These are phyloP conservation scores for Ormosia emarginata DNA, from an alignment of 306 rosid species.

Conservation along the genomic window DNA sequence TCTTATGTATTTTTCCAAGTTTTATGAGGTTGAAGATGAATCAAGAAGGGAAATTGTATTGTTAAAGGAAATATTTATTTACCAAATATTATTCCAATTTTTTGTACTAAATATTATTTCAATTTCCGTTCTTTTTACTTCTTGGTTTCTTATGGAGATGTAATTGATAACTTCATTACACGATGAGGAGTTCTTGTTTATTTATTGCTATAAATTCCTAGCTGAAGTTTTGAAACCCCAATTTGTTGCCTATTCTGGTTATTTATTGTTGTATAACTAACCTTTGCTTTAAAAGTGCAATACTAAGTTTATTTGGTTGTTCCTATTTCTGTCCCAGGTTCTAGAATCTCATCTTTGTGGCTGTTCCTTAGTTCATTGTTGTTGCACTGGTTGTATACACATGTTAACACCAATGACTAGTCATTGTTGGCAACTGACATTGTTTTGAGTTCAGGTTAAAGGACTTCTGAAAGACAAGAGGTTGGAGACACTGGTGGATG, in stretches of 20 bases:
- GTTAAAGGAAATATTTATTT: background rate
- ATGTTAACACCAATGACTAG: too few species aligned
- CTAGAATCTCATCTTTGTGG: background rate
- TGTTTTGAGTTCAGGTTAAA: slow-evolving; percentile 60
- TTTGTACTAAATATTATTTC: background rate
- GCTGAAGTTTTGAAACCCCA: background rate
- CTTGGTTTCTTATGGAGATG: background rate
- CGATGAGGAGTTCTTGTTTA: background rate
- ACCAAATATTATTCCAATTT: background rate
- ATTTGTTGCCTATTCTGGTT: background rate
- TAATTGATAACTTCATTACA: background rate
- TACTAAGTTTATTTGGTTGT: background rate
- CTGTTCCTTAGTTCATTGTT: background rate
- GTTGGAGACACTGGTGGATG: slow-evolving; percentile 73
- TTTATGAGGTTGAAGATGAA: background rate
- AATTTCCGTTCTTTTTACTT: background rate
- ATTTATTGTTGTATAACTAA: background rate
- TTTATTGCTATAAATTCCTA: background rate
- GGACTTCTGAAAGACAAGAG: slow-evolving; percentile 71
- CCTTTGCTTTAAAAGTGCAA: background rate
- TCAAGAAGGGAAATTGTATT: background rate
- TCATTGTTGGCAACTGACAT: slow-evolving; percentile 6
- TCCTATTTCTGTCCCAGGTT: background rate
- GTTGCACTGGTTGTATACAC: background rate
- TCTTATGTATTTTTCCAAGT: background rate